Base-by-base conservation (phyloP, 2,329 filamentous ascomycete genomes). In the Aspergillus versicolor region DNA sequence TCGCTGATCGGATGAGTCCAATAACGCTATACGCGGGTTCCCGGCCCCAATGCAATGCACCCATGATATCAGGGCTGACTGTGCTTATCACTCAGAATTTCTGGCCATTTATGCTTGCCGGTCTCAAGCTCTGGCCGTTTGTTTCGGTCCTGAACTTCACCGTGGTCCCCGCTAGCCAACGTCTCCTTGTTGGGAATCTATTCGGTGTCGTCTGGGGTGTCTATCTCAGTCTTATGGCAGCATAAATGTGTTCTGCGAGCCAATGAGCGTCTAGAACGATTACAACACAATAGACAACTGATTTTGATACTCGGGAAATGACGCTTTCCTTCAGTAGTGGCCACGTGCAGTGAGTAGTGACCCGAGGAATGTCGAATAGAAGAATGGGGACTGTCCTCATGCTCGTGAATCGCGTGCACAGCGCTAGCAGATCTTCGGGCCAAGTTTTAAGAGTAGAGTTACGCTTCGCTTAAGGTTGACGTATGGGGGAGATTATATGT, bases 81-180 rank as follows among this genome's bases (percentile, higher is more conserved):
- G 51, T 8, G 15, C 40, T 38, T 13, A 38, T 57, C 42, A 61
- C 47, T 42, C 46, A 75, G 72, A 72, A 76, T 49, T 71, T 74
- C 50, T 66, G 66, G 60, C 70, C 71, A 1, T 66, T 76, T 41
- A 69, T 74, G 63, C 61, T 67, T n/a, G 73, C 69, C 6, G 70
- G 73, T 3, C 69, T 75, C 61, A 75, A 75, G 54, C 56, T 77
- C 13, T 76, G 74, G 74, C 74, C 73, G 2, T 56, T 75, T 50
- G 73, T 76, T 9, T 75, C 74, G 17, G 52, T 75, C 17, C 56
- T 76, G 34, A 72, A 70, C 58, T 76, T 76, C 59, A 72, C 71
- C 0, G 63, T 75, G 8, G 65, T 77, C 8, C 74, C 74, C 6
- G 65, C 68, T 3, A 64, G 72, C 17, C 66, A 69, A 52, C 61